Conservation (phyloP, 768 basidiomycete species). For the Mycena galericulata region DNA sequence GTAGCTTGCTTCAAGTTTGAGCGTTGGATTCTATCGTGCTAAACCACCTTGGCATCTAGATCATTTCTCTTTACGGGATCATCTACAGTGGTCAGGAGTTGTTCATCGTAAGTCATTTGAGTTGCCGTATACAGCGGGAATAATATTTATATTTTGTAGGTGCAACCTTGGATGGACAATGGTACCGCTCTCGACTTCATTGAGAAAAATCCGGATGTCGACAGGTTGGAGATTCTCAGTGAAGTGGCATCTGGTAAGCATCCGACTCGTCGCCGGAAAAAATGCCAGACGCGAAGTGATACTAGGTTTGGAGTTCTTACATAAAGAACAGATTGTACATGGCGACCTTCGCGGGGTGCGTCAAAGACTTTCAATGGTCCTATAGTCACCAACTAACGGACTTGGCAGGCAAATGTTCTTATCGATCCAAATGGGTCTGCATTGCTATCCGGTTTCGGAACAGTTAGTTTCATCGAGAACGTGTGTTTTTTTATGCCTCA, state of each 20-base stretch:
- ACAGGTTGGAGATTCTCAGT: constrained; percentile 52
- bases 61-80: constrained; percentile 52
- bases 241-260: constrained; percentile 52
- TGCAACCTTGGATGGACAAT: constrained; percentile 61
- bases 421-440: constrained; percentile 54
- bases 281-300: neutral
- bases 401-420: constrained; percentile 55
- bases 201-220: constrained; percentile 42
- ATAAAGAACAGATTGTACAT: constrained; percentile 51
- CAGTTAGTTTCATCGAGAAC: constrained; percentile 54
- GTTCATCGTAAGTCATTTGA: constrained; percentile 45
- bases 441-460: constrained; percentile 58
- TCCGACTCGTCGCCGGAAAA: neutral
- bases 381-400: constrained; percentile 5
- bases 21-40: neutral
- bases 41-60: neutral
- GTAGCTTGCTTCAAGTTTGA: constrained; percentile 25
- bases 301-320: constrained; percentile 56
- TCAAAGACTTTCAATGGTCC: neutral
- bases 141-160: constrained; percentile 46
- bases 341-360: constrained; percentile 57
- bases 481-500: constrained; percentile 36
- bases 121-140: neutral
- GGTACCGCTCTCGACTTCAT: constrained; percentile 54
- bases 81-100: constrained; percentile 47